Evolutionary conservation across 2,329 filamentous ascomycete species (phyloP).

Genomic region (Penicillium sp.): DNA sequence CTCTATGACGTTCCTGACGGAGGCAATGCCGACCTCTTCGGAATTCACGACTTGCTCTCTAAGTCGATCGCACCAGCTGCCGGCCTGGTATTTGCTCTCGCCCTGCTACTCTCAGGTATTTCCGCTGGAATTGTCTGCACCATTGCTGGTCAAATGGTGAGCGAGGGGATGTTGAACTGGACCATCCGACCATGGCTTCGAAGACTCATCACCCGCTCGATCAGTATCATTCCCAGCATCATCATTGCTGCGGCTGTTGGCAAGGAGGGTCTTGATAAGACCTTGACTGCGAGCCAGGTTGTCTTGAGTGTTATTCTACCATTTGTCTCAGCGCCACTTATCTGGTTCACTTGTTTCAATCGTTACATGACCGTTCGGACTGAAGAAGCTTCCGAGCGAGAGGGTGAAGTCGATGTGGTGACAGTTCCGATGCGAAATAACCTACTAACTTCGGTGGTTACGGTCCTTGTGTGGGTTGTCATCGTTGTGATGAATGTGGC

Average conservation of each 20-base stretch:
- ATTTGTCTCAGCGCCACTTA: constrained; percentile 76
- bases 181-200: constrained; percentile 73
- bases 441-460: constrained; percentile 61
- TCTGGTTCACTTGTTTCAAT: constrained; percentile 78
- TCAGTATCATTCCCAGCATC: constrained; percentile 79
- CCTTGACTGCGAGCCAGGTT: constrained; percentile 75
- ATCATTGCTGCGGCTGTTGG: constrained; percentile 80
- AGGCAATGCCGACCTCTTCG: constrained; percentile 72
- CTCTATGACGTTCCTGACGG: constrained; percentile 64
- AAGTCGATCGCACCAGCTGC: constrained; percentile 68
- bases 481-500: constrained; percentile 79
- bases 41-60: constrained; percentile 72
- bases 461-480: constrained; percentile 66
- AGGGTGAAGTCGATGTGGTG: constrained; percentile 28
- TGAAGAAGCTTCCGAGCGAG: constrained; percentile 38
- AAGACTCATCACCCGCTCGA: constrained; percentile 70
- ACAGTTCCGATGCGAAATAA: constrained; percentile 67
- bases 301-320: constrained; percentile 75
- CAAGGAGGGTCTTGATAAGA: constrained; percentile 64
- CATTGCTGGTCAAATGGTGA: constrained; percentile 85
- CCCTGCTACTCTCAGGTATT: constrained; percentile 74
- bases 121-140: constrained; percentile 86
- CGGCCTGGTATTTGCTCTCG: constrained; percentile 79
- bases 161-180: constrained; percentile 78
- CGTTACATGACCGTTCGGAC: constrained; percentile 73